Evolutionary conservation across 352 stramenopile genomes (phyloP).

Genomic region (Pythium dissotocum): DNA sequence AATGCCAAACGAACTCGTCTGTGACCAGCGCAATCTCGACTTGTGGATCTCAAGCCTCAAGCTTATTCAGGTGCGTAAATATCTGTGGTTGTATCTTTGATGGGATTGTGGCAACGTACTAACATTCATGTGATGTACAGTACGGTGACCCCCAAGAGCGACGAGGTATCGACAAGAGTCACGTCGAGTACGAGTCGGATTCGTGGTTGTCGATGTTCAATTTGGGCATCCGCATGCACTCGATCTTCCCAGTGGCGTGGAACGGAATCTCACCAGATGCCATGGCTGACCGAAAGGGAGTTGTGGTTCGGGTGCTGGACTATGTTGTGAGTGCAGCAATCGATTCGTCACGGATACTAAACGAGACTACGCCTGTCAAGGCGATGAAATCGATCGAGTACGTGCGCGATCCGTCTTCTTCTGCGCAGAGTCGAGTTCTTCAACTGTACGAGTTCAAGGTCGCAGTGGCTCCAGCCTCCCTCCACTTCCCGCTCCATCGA

Average conservation of each 20-base stretch:
- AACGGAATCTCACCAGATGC: slow-evolving; percentile 56
- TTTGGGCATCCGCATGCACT: slow-evolving; percentile 84
- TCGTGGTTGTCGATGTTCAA: slow-evolving; percentile 90
- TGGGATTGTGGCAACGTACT: neutral
- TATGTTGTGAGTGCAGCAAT: slow-evolving; percentile 48
- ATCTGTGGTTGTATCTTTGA: neutral
- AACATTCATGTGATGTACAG: slow-evolving; percentile 27
- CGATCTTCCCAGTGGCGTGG: slow-evolving; percentile 79
- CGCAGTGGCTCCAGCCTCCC: slow-evolving; percentile 52
- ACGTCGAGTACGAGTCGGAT: slow-evolving; percentile 89
- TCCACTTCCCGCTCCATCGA: slow-evolving; percentile 84
- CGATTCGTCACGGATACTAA: slow-evolving; percentile 46
- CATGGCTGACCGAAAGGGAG: slow-evolving; percentile 31
- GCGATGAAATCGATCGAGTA: slow-evolving; percentile 37
- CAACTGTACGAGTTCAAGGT: slow-evolving; percentile 71
- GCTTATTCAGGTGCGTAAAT: slow-evolving; percentile 53
- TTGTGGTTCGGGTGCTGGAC: slow-evolving; percentile 49
- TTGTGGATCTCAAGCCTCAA: slow-evolving; percentile 74
- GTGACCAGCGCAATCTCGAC: slow-evolving; percentile 61
- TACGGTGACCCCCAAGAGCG: slow-evolving; percentile 75
- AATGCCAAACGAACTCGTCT: slow-evolving; percentile 79
- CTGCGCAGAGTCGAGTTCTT: neutral
- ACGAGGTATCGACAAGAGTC: slow-evolving; percentile 66
- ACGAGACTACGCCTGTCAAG: slow-evolving; percentile 58
- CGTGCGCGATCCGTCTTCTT: slow-evolving; percentile 15